Evolutionary conservation across 1,139 yeast species (phyloP).

Genomic region (Saccharomycopsis hybrid): DNA sequence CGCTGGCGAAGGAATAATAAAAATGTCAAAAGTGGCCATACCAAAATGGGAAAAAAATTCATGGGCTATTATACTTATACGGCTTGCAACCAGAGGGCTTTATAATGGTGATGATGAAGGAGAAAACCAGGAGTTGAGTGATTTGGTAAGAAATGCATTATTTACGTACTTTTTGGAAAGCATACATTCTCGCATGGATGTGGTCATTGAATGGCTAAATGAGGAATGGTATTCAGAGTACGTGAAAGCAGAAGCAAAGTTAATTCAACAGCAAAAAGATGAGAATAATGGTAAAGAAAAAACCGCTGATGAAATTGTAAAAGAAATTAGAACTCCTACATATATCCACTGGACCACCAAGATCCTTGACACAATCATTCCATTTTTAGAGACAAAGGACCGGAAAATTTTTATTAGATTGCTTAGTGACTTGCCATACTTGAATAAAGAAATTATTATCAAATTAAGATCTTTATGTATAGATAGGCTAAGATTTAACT

Average conservation of each 20-base stretch:
- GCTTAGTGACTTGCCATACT: constrained; percentile 77
- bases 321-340: constrained; percentile 35
- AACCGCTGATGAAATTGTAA: constrained; percentile 20
- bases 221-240: constrained; percentile 89
- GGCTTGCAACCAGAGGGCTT: constrained; percentile 80
- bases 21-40: constrained; percentile 49
- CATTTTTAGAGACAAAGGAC: constrained; percentile 76
- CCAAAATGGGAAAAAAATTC: constrained; percentile 63
- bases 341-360: constrained; percentile 67
- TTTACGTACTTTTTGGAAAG: constrained; percentile 70
- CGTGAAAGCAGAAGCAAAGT: constrained; percentile 29
- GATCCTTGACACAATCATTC: constrained; percentile 73
- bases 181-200: constrained; percentile 65
- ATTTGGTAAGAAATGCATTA: constrained; percentile 60
- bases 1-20: constrained; percentile 28
- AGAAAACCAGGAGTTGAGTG: constrained; percentile 39
- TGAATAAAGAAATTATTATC: constrained; percentile 53
- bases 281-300: constrained; percentile 14
- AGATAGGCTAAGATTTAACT: constrained; percentile 75
- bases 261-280: constrained; percentile 3
- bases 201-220: constrained; percentile 87
- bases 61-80: constrained; percentile 69
- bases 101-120: constrained; percentile 23
- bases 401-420: constrained; percentile 74
- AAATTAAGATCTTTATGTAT: constrained; percentile 69